These are phyloP conservation scores for Pseudogymnoascus sp. DNA, from an alignment of 2,329 filamentous ascomycete species.

Conservation along the genomic window DNA sequence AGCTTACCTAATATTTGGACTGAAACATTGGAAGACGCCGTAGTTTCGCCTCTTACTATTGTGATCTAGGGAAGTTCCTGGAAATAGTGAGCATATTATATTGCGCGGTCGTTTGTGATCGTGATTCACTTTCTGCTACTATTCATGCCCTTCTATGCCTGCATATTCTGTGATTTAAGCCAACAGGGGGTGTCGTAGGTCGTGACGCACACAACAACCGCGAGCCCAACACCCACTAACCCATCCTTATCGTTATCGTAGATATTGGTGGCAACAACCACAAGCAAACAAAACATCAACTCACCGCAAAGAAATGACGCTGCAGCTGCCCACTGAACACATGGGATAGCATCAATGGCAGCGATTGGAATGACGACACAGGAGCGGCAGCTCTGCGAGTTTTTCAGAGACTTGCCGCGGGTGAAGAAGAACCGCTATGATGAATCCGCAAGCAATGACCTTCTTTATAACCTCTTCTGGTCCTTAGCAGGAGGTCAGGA, in stretches of 20 bases:
- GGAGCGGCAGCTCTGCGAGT: constrained; percentile 76
- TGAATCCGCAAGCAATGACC: constrained; percentile 58
- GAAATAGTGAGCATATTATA: neutral
- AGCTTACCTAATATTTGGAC: neutral
- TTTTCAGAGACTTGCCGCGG: constrained; percentile 69
- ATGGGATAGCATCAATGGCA: constrained; percentile 9
- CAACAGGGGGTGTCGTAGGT: neutral
- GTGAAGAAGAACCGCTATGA: constrained; percentile 69
- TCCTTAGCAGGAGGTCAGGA: constrained; percentile 69
- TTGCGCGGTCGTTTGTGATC: neutral
- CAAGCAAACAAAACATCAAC: neutral
- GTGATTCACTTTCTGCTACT: neutral
- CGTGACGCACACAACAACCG: neutral
- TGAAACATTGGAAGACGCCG: neutral
- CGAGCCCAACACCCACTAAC: neutral
- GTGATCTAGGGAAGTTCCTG: neutral
- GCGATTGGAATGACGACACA: constrained; percentile 50
- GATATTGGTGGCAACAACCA: constrained; percentile 2
- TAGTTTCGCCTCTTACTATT: neutral
- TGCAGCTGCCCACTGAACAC: neutral
- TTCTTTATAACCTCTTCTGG: constrained; percentile 75
- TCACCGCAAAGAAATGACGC: neutral
- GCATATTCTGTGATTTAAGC: neutral
- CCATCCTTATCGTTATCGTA: constrained; percentile 2
- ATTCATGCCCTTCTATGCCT: neutral